Conservation (phyloP, 306 rosid species). For the Dalbergia cochinchinensis region DNA sequence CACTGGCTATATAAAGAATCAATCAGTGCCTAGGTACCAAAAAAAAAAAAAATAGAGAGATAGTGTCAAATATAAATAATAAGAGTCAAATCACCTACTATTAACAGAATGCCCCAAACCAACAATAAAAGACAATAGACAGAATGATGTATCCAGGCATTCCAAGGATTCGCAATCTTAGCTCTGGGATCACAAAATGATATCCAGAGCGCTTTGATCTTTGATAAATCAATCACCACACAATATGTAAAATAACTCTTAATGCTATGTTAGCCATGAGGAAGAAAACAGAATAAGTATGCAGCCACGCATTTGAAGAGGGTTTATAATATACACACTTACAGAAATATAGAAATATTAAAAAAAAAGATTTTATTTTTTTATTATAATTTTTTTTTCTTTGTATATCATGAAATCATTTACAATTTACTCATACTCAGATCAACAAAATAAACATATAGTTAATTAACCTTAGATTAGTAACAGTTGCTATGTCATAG, state of each 20-base stretch:
- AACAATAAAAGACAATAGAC: conserved; percentile 10
- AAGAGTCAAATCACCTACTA: conserved; percentile 33
- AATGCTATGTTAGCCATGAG: neutral
- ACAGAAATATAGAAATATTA: neutral
- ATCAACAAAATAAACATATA: neutral
- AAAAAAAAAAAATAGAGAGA: conserved; percentile 7
- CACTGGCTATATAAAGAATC: conserved; percentile 61
- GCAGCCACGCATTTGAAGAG: neutral
- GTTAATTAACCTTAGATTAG: neutral
- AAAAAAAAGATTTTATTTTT: neutral
- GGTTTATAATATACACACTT: neutral
- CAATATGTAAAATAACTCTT: neutral
- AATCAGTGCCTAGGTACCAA: conserved; percentile 64
- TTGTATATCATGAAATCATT: neutral
- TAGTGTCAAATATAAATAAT: conserved; percentile 15
- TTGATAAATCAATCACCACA: neutral
- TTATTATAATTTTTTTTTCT: neutral
- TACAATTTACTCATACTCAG: neutral
- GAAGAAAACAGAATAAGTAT: neutral
- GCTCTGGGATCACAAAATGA: neutral
- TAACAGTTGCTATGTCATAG: neutral
- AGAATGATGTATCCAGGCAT: neutral
- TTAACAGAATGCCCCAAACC: conserved; percentile 23
- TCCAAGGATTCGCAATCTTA: neutral
- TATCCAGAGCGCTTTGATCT: neutral